These are phyloP conservation scores for Trebouxiophyceae sp. DNA, from an alignment of 163 green algal species.

Conservation along the genomic window DNA sequence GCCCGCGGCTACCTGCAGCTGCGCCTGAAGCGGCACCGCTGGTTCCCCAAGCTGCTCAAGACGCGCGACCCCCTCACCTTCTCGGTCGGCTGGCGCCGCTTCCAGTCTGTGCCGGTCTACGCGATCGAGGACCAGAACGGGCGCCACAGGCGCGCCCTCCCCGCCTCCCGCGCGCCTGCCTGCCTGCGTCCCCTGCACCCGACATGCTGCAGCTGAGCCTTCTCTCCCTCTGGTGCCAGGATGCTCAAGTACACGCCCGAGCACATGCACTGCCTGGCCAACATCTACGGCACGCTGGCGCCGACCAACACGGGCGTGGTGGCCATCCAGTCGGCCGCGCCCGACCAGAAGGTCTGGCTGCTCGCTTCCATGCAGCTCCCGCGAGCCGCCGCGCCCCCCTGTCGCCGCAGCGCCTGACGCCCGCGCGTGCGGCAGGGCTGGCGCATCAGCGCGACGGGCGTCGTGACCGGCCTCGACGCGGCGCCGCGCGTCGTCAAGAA, in stretches of 20 bases:
- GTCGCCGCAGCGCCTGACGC: background rate
- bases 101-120: conserved; percentile 82
- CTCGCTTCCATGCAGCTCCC: too few relatives aligned
- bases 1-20: conserved; percentile 78
- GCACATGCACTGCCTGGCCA: conserved; percentile 95
- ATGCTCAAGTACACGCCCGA: conserved; percentile 98
- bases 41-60: conserved; percentile 92
- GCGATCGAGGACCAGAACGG: conserved; percentile 78
- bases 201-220: conserved; percentile 1
- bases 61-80: conserved; percentile 92
- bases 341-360: conserved; percentile 13
- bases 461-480: conserved; percentile 65
- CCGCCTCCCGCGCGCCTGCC: too few relatives aligned
- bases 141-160: conserved; percentile 27
- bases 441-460: conserved; percentile 62
- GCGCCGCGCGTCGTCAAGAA: conserved; percentile 87
- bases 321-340: conserved; percentile 60
- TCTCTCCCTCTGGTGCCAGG: background rate
- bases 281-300: conserved; percentile 69
- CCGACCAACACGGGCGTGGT: conserved; percentile 80
- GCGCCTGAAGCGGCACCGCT: conserved; percentile 89
- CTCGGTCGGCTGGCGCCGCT: conserved; percentile 83
- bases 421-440: conserved; percentile 20
- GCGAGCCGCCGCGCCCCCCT: too few relatives aligned
- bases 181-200: too few relatives aligned